These are phyloP conservation scores for Cercospora sp. DNA, from an alignment of 2,329 filamentous ascomycete genomes.

Conservation along the genomic window DNA sequence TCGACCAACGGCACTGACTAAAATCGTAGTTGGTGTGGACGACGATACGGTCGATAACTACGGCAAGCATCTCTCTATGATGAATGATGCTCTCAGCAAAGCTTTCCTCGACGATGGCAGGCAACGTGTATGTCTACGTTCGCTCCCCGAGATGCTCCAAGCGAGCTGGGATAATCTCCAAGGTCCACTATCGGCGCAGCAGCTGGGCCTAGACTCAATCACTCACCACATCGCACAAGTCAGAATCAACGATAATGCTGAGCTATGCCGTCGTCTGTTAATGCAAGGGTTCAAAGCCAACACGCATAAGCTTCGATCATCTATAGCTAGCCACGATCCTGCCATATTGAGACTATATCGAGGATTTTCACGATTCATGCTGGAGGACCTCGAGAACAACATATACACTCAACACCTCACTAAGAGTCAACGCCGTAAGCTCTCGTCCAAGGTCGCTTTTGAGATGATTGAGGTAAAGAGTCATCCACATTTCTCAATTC, in stretches of 20 bases:
- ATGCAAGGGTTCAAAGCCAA: slow-evolving; percentile 11
- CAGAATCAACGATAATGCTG: slow-evolving; percentile 8
- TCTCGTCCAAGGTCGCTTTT: too few species aligned
- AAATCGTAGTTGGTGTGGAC: slow-evolving; percentile 6
- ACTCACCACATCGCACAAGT: slow-evolving; percentile 5
- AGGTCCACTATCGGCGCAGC: neutral
- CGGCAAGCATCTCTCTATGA: neutral
- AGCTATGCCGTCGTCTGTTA: slow-evolving; percentile 6
- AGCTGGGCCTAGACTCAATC: neutral
- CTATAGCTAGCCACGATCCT: slow-evolving; percentile 3
- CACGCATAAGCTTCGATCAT: neutral
- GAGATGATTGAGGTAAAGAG: too few species aligned
- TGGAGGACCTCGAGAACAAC: slow-evolving; percentile 10
- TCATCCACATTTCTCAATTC: too few species aligned
- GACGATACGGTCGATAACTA: slow-evolving; percentile 12
- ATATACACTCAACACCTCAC: neutral
- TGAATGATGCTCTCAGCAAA: slow-evolving; percentile 7
- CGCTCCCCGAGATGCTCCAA: slow-evolving; percentile 4
- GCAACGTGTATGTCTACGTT: neutral
- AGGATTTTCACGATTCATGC: slow-evolving; percentile 13
- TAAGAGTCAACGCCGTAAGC: too few species aligned
- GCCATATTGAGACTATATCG: slow-evolving; percentile 5
- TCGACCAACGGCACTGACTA: neutral
- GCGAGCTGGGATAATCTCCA: neutral
- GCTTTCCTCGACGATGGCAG: neutral